Evolutionary conservation across 768 basidiomycete species (phyloP).

Genomic region (Auriscalpium orientale): DNA sequence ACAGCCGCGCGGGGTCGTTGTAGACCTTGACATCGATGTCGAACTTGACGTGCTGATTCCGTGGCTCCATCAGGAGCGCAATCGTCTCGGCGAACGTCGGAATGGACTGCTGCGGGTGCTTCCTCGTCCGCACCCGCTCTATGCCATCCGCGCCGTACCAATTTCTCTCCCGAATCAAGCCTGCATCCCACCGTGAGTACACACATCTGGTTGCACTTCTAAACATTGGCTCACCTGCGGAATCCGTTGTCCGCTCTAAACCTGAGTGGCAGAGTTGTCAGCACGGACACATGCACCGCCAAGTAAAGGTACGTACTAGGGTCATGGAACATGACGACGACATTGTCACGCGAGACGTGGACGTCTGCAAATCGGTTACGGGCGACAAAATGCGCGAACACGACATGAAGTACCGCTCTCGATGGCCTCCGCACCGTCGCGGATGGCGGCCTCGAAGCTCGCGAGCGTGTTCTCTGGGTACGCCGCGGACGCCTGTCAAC

Average conservation of each 20-base stretch:
- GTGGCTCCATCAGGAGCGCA: slow-evolving; percentile 72
- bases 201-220: background rate
- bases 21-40: slow-evolving; percentile 93
- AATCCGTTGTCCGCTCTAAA: slow-evolving; percentile 77
- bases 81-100: slow-evolving; percentile 87
- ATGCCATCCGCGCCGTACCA: slow-evolving; percentile 48
- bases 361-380: slow-evolving; percentile 76
- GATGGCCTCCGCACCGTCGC: slow-evolving; percentile 92
- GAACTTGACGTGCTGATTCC: slow-evolving; percentile 68
- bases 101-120: slow-evolving; percentile 80
- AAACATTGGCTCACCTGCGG: slow-evolving; percentile 39
- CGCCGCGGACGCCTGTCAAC: slow-evolving; percentile 65
- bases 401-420: slow-evolving; percentile 79
- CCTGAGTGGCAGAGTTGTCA: slow-evolving; percentile 26
- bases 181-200: slow-evolving; percentile 29
- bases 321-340: slow-evolving; percentile 95
- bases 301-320: slow-evolving; percentile 41
- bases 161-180: slow-evolving; percentile 43
- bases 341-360: slow-evolving; percentile 82
- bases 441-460: slow-evolving; percentile 91
- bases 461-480: slow-evolving; percentile 94
- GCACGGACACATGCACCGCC: background rate
- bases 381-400: slow-evolving; percentile 12
- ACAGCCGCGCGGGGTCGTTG: slow-evolving; percentile 85
- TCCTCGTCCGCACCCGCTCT: slow-evolving; percentile 71